Evolutionary conservation across 345 rosid species (phyloP), one percentile per base, ranked within the genome.

Genomic region (Corchorus olitorius): DNA sequence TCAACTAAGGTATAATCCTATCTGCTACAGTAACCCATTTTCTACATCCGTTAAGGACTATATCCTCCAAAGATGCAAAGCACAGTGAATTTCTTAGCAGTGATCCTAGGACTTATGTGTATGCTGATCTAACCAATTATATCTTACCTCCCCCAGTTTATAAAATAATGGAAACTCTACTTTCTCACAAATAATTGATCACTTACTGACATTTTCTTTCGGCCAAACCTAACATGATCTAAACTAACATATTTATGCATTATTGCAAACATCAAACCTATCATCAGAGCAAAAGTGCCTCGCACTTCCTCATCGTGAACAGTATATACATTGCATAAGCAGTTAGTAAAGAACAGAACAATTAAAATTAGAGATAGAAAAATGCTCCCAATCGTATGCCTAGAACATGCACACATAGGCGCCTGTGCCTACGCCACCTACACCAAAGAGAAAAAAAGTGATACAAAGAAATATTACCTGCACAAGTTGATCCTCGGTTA

Each of bases 401-500:
- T 15, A 17, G 14, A 65, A 49, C 6, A 66, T 55, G 33, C 33
- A 19, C 37, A 19, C 12, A 8, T 41, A 9, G 11, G 20, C 11
- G 9, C 37, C 54, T 10, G 0, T 4, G 4, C 19, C 62, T 22
- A 55, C 48, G 45, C 41, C 70, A 77, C 19, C 62, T 22, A 55
- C 48, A 52, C 41, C 70, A 77, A 73, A 12, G 46, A 3, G 46
- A 3, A 77, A 73, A 59, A 54, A 75, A 27, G 27, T 22, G 55
- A 53, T 52, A 39, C 59, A 46, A 62, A 50, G 52, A 62, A 50
- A 48, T 54, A 69, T 55, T 88, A 93, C 99, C 94, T 80, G 86
- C 81, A 90, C 86, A 63, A 95, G 98, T 78, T 95, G 97, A 65
- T 95, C 97, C 84, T 95, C 98, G 2, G 97, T 87, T 69, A 95